Evolutionary conservation across 768 basidiomycete genomes (phyloP), one percentile per base, ranked within the genome.

Genomic region (Pisolithus microcarpus): DNA sequence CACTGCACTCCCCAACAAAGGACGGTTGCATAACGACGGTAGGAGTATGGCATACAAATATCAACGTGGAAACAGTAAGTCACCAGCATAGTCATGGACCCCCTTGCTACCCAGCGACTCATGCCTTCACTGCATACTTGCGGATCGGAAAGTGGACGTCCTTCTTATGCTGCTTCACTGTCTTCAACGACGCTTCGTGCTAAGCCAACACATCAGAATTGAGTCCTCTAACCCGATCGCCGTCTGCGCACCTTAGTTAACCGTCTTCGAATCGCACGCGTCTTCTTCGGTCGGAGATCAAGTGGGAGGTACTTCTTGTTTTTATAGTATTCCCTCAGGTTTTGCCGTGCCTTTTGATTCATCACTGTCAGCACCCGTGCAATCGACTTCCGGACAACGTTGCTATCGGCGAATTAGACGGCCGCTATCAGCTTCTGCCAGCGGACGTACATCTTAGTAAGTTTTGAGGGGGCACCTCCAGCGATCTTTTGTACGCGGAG

Each of bases 401-500:
- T 82, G 73, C 96, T 99, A 58, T n/a, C 46, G 53, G 28, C 10
- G 18, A 52, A 40, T 24, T 15, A 53, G 52, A 30, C 30, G 39
- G 39, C 6, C 28, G 30, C 44, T 44, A 15, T 6, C 18, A 15
- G 43, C 16, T 13, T 7, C 26, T 28, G 2, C 28, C 10, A 9
- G 23, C 36, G 4, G 13, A 46, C 87, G 64, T 71, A 99, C 96
- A 99, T 98, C 78, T 89, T 92, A 64, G 91, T 94, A 61, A 99
- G 80, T 76, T 98, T 98, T 51, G 91, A 84, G 52, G 94, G 86
- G 60, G 91, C 89, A 31, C 93, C 92, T 65, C 93, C 93, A 55
- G 91, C 89, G 65, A 95, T 91, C 82, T 97, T 97, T 80, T 96
- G 92, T 57, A 99, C 96, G 64, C 95, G 85, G 72, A 99, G 81